Percentiles rank a stretch among this genome's conserved stretches.
phyloP scores from a whole-genome alignment of 768 basidiomycete species.

The Serendipita vermifera region DNA sequence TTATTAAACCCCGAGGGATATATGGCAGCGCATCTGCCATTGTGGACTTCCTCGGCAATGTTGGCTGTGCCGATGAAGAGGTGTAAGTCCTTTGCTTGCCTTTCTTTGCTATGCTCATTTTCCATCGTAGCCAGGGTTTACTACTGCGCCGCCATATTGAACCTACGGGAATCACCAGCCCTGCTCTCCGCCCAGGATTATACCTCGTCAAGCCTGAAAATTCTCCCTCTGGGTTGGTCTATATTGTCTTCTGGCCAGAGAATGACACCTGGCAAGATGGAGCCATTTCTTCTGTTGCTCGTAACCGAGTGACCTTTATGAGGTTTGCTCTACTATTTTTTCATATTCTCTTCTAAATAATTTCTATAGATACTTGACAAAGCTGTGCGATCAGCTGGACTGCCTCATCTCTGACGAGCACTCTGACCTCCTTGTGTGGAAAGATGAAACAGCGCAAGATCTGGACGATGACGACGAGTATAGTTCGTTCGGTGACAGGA shows the following conservation, averaged over 20 bases:
- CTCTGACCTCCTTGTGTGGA: constrained; percentile 33
- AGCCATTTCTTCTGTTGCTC: constrained; percentile 30
- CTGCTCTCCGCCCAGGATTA: constrained; percentile 36
- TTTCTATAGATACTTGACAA: constrained; percentile 53
- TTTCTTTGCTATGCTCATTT: neutral
- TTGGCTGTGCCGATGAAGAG: constrained; percentile 27
- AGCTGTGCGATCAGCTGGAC: constrained; percentile 43
- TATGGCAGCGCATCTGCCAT: constrained; percentile 46
- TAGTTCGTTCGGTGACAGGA: constrained; percentile 28
- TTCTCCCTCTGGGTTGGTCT: constrained; percentile 22
- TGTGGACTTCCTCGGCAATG: constrained; percentile 30
- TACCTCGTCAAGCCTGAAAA: constrained; percentile 28
- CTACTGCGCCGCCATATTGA: constrained; percentile 17
- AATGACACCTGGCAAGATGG: constrained; percentile 44
- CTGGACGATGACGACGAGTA: constrained; percentile 27
- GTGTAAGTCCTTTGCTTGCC: constrained; percentile 25
- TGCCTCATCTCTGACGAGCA: constrained; percentile 40
- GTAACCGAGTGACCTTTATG: constrained; percentile 51
- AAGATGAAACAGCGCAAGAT: constrained; percentile 15
- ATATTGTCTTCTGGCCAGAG: constrained; percentile 51
- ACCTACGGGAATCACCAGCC: constrained; percentile 15
- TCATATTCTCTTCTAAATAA: too few species aligned
- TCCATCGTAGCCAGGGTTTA: constrained; percentile 15
- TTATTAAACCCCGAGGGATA: constrained; percentile 39
- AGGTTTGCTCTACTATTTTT: too few species aligned